Evolutionary conservation across 352 stramenopile species (phyloP).

Genomic region (Pythium aquatile): DNA sequence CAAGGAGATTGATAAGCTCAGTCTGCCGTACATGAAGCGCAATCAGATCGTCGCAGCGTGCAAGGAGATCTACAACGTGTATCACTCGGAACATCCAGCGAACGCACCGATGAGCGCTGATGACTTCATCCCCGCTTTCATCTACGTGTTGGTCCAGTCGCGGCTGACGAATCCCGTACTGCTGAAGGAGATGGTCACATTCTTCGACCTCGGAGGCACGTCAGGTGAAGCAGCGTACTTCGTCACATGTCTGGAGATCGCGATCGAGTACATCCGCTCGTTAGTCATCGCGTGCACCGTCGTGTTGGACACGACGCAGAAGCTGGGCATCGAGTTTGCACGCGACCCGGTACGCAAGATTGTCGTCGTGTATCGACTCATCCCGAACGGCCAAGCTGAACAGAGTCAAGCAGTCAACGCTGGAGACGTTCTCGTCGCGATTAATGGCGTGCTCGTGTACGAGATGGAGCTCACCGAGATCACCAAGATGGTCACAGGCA

Average conservation of each 20-base stretch:
- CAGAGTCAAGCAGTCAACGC: conserved; percentile 54
- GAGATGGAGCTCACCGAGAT: conserved; percentile 79
- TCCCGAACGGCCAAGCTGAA: conserved; percentile 61
- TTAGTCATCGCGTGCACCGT: conserved; percentile 81
- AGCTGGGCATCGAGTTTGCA: conserved; percentile 79
- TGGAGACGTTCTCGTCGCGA: conserved; percentile 72
- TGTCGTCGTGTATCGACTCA: conserved; percentile 55
- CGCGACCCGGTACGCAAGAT: conserved; percentile 47
- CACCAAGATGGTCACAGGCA: conserved; percentile 63
- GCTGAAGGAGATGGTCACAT: conserved; percentile 79
- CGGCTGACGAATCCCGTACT: conserved; percentile 61
- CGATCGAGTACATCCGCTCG: conserved; percentile 85
- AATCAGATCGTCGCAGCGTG: conserved; percentile 65
- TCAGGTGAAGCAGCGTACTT: conserved; percentile 85
- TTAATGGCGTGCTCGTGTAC: conserved; percentile 80
- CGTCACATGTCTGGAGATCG: conserved; percentile 86
- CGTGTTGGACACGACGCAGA: conserved; percentile 60
- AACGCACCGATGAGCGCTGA: conserved; percentile 83
- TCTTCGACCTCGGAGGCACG: conserved; percentile 64
- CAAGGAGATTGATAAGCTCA: conserved; percentile 76
- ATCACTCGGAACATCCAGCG: conserved; percentile 62
- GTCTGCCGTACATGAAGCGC: conserved; percentile 82
- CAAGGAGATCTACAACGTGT: conserved; percentile 84
- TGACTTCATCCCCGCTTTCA: conserved; percentile 87
- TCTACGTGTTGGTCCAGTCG: conserved; percentile 84